Evolutionary conservation across 805 yeast species (phyloP).

Genomic region (Ogataea degrootiae): DNA sequence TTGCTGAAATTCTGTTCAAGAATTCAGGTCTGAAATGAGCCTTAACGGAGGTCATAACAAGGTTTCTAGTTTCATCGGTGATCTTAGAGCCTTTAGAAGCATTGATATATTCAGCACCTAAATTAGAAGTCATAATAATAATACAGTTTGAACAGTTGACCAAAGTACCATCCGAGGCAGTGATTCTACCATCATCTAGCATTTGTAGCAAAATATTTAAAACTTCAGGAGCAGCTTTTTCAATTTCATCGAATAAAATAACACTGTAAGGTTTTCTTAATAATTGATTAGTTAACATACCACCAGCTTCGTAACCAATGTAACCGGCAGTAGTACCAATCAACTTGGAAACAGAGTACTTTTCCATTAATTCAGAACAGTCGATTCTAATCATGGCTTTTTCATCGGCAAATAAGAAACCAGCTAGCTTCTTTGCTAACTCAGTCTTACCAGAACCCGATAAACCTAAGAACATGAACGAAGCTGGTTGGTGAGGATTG

Average conservation of each 20-base stretch:
- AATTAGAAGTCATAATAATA: conserved; percentile 93
- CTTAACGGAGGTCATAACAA: conserved; percentile 79
- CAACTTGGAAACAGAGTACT: conserved; percentile 90
- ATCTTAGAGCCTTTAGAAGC: conserved; percentile 58
- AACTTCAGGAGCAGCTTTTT: conserved; percentile 98
- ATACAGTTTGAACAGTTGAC: conserved; percentile 91
- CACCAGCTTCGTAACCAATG: conserved; percentile 97
- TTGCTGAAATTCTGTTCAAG: conserved; percentile 90
- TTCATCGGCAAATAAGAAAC: conserved; percentile 92
- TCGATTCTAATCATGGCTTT: conserved; percentile 96
- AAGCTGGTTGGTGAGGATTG: conserved; percentile 94
- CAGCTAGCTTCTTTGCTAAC: conserved; percentile 93
- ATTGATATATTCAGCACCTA: conserved; percentile 89
- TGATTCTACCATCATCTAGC: conserved; percentile 93
- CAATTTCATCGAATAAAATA: conserved; percentile 94
- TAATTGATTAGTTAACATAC: conserved; percentile 88
- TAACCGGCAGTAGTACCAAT: conserved; percentile 98
- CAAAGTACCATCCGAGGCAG: conserved; percentile 90
- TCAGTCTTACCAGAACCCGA: conserved; percentile 99
- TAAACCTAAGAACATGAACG: conserved; percentile 89
- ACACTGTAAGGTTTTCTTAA: conserved; percentile 93
- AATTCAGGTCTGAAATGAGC: conserved; percentile 96
- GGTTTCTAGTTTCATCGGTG: conserved; percentile 61
- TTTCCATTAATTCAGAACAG: conserved; percentile 94
- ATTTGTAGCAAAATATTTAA: conserved; percentile 86